phyloP scores from a whole-genome alignment of 352 stramenopile species.

The Phytopythium sindhum region DNA sequence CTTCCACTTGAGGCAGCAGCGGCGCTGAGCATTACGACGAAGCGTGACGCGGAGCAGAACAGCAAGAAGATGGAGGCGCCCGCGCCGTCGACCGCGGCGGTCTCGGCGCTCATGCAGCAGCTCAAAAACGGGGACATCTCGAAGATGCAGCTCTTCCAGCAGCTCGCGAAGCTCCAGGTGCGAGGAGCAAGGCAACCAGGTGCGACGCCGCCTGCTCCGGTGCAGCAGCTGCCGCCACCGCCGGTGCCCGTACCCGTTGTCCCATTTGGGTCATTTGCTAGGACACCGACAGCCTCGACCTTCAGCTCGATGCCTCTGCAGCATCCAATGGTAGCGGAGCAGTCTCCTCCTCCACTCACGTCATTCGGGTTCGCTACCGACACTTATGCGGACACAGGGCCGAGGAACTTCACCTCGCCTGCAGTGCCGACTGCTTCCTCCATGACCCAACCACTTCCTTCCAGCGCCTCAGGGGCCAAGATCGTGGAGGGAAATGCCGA shows the following conservation, averaged over 20 bases:
- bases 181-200: neutral
- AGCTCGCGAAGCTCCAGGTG: constrained; percentile 68
- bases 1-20: neutral
- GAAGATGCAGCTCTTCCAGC: constrained; percentile 84
- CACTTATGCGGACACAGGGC: neutral
- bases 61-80: constrained; percentile 32
- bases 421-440: neutral
- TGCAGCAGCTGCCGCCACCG: neutral
- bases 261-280: neutral
- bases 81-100: constrained; percentile 28
- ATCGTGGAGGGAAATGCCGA: constrained; percentile 47
- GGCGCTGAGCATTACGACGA: neutral
- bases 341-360: neutral
- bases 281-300: neutral
- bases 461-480: neutral
- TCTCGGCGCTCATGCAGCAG: constrained; percentile 79
- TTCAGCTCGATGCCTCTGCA: neutral
- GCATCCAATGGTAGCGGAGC: neutral
- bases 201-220: neutral
- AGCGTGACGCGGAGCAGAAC: neutral
- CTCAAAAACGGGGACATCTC: constrained; percentile 83
- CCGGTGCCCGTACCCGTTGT: neutral
- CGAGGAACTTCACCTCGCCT: neutral
- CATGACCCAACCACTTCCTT: neutral
- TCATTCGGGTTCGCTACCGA: neutral